Conservation (phyloP, 2,329 filamentous ascomycete genomes). For the Furcasterigmium furcatum region DNA sequence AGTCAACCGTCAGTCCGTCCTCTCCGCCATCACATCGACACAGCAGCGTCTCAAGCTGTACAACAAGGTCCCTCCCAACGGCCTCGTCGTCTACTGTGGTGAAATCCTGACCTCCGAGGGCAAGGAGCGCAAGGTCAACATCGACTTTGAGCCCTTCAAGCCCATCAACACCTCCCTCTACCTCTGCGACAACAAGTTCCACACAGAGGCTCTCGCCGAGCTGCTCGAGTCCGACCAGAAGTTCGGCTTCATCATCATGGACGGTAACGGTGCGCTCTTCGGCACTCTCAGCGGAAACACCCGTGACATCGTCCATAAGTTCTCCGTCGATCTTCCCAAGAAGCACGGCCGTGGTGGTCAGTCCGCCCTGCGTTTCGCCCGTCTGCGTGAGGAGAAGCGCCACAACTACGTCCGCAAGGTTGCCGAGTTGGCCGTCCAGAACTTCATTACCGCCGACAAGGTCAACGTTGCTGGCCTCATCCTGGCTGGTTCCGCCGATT, state of each 20-base stretch:
- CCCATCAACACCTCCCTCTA: slow-evolving; percentile 99
- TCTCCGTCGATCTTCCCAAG: slow-evolving; percentile 97
- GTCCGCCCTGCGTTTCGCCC: slow-evolving; percentile 97
- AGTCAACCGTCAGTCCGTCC: slow-evolving; percentile 95
- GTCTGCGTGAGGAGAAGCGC: slow-evolving; percentile 98
- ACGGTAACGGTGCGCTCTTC: slow-evolving; percentile 96
- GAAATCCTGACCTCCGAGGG: slow-evolving; percentile 99
- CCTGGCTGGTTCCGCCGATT: slow-evolving; percentile 94
- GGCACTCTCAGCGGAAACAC: slow-evolving; percentile 97
- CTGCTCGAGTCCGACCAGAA: slow-evolving; percentile 98
- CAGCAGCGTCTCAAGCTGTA: slow-evolving; percentile 99
- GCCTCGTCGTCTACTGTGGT: slow-evolving; percentile 97
- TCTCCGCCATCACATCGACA: slow-evolving; percentile 97
- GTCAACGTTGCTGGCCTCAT: slow-evolving; percentile 96
- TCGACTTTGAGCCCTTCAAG: slow-evolving; percentile 99
- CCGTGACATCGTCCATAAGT: slow-evolving; percentile 94
- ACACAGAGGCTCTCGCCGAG: slow-evolving; percentile 95
- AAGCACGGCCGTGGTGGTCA: slow-evolving; percentile 99
- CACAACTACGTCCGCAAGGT: slow-evolving; percentile 99
- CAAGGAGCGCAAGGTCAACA: slow-evolving; percentile 99
- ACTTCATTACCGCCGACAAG: slow-evolving; percentile 98
- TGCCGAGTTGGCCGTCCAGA: slow-evolving; percentile 94
- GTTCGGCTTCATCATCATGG: slow-evolving; percentile 99
- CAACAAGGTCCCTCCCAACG: slow-evolving; percentile 97
- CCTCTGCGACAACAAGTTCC: slow-evolving; percentile 99